Base-by-base conservation (phyloP, 306 rosid species). In the Myrica gale region DNA sequence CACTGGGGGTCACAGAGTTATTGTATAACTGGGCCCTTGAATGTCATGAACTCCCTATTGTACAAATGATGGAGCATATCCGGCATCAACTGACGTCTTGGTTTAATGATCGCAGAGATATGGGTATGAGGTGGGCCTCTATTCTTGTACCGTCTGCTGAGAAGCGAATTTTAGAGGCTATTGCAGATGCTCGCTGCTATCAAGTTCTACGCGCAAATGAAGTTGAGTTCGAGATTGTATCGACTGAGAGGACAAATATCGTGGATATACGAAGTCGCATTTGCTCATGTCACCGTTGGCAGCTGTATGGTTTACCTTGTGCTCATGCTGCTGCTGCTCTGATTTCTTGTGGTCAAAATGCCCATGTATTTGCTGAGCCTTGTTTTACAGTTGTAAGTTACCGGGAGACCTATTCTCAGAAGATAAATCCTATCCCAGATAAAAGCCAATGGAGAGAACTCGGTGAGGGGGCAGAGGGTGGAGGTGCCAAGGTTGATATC, bases 251-350 rank as follows among this genome's bases (percentile, higher is more conserved):
- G 83, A 95, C 98, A 78, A 95, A 95, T 79, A 95, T 95, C 58
- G 98, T 95, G 74, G 98, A 95, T 75, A 95, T 95, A 82, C 78
- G 88, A 65, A 89, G 86, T 76, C 96, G 97, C 7, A 89, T 85
- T 61, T 95, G 98, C 82, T 95, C 98, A 5, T 92, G 98, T 85
- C 97, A 91, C 32, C 95, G 97, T 0, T 95, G 98, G 98, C 98
- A 95, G 83, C 78, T 95, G 66, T 95, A 95, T 77, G 98, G 97
- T 75, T 84, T 92, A 79, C 98, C 98, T 72, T 95, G 98, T 82
- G 98, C 98, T 43, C 98, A 92, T 80, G 98, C 98, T 53, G 98
- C 98, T 54, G 98, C 98, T 62, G 97, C 98, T 17, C 93, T 95
- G 26, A 87, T 95, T 67, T 95, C 98, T 76, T 92, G 98, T 55